These are phyloP conservation scores for Metarhizium humberi DNA, from an alignment of 2,329 filamentous ascomycete genomes.

Conservation along the genomic window DNA sequence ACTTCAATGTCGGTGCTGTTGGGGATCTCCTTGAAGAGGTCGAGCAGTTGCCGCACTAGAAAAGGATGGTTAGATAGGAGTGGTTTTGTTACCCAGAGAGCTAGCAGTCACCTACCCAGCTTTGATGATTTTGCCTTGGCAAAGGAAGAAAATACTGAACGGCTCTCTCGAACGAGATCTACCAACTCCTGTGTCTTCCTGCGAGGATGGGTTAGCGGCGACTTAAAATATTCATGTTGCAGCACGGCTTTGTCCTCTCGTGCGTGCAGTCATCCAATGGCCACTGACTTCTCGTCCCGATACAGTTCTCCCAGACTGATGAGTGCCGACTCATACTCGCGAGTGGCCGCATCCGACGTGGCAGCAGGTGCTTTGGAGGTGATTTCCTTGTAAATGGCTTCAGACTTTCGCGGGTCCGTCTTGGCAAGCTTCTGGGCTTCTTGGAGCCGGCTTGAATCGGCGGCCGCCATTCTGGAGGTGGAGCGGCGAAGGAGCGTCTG, in stretches of 20 bases:
- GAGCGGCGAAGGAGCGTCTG: neutral
- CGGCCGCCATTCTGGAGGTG: constrained; percentile 40
- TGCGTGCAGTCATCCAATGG: neutral
- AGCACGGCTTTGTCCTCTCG: neutral
- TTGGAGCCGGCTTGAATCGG: constrained; percentile 60
- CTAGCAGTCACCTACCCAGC: constrained; percentile 55
- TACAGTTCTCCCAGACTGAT: constrained; percentile 88
- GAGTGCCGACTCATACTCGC: constrained; percentile 85
- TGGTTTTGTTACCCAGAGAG: neutral
- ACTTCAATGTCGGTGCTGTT: constrained; percentile 93
- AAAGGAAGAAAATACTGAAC: constrained; percentile 87
- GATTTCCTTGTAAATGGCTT: constrained; percentile 82
- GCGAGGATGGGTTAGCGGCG: constrained; percentile 2
- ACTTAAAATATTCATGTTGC: neutral
- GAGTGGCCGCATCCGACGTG: constrained; percentile 73
- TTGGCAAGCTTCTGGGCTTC: constrained; percentile 82
- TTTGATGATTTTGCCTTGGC: constrained; percentile 99
- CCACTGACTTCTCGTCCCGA: constrained; percentile 69
- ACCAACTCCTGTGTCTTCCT: constrained; percentile 80
- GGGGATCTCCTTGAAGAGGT: constrained; percentile 88
- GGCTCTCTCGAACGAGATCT: constrained; percentile 80
- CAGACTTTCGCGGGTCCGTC: constrained; percentile 73
- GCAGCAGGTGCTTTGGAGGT: constrained; percentile 75
- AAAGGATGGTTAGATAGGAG: neutral
- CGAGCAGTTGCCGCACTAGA: constrained; percentile 90